Conservation (phyloP, 169 alveolate species). For the Plasmodium vinckei region DNA sequence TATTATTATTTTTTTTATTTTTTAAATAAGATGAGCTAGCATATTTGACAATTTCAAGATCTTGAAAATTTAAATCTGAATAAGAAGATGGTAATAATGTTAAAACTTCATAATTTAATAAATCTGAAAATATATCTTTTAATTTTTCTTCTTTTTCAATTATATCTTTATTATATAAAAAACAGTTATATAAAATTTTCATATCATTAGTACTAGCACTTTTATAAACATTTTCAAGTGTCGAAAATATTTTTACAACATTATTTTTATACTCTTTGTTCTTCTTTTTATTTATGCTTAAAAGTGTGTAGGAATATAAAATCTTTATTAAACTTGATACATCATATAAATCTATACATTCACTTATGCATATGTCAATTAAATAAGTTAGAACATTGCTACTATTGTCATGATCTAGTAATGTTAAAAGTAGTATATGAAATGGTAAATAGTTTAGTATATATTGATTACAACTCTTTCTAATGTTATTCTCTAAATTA, state of each 20-base stretch:
- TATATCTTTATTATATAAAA: slow-evolving; percentile 20
- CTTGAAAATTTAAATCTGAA: slow-evolving; percentile 33
- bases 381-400: slow-evolving; percentile 10
- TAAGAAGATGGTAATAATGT: slow-evolving; percentile 58
- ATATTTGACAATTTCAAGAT: slow-evolving; percentile 29
- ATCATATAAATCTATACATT: slow-evolving; percentile 32
- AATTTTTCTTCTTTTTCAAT: slow-evolving; percentile 4
- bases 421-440: slow-evolving; percentile 36
- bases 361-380: slow-evolving; percentile 18
- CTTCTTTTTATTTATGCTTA: background rate
- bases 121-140: slow-evolving; percentile 6
- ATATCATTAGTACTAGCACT: slow-evolving; percentile 20
- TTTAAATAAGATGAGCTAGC: slow-evolving; percentile 58
- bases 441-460: slow-evolving; percentile 41
- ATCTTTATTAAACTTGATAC: slow-evolving; percentile 28
- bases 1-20: background rate
- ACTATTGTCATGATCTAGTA: slow-evolving; percentile 33
- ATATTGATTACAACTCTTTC: slow-evolving; percentile 4
- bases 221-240: slow-evolving; percentile 57
- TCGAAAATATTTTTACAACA: slow-evolving; percentile 8
- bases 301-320: slow-evolving; percentile 31
- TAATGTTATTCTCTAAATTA: background rate
- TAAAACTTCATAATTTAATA: slow-evolving; percentile 16
- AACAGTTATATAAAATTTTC: slow-evolving; percentile 41
- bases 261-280: slow-evolving; percentile 1